Conservation (phyloP, 345 rosid genomes). For the Boechera divaricarpa region DNA sequence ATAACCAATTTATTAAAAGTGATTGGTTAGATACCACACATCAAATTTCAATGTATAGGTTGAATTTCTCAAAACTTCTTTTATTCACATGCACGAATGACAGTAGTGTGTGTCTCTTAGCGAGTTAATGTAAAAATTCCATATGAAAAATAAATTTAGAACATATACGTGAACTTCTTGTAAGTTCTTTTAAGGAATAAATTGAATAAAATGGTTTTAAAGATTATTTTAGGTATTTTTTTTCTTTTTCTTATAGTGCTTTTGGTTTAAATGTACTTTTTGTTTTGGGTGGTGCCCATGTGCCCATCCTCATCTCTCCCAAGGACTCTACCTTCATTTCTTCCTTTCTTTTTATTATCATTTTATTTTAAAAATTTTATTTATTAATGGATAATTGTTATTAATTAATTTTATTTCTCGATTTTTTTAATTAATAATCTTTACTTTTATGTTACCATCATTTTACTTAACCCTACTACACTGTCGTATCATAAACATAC, state of each 20-base stretch:
- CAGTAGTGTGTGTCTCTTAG: slow-evolving; percentile 53
- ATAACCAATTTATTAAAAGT: slow-evolving; percentile 15
- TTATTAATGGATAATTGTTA: neutral
- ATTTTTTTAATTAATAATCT: neutral
- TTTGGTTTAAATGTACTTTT: slow-evolving; percentile 36
- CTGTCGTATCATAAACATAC: slow-evolving; percentile 9
- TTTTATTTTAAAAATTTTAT: neutral
- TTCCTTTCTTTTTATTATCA: neutral
- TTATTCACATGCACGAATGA: slow-evolving; percentile 59
- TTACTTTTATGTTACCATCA: slow-evolving; percentile 22
- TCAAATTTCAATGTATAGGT: slow-evolving; percentile 35
- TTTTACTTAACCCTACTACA: slow-evolving; percentile 32
- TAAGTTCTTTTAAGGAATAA: slow-evolving; percentile 51
- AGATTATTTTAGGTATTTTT: neutral
- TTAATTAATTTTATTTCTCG: neutral
- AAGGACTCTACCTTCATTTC: neutral
- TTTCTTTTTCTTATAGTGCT: slow-evolving; percentile 34
- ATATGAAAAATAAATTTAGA: slow-evolving; percentile 22
- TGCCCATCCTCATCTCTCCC: slow-evolving; percentile 27
- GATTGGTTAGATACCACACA: slow-evolving; percentile 30
- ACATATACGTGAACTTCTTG: slow-evolving; percentile 75
- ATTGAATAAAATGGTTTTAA: slow-evolving; percentile 14
- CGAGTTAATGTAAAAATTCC: slow-evolving; percentile 48
- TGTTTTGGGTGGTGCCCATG: slow-evolving; percentile 42
- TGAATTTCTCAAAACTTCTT: neutral